phyloP scores from a whole-genome alignment of 129 eudicot genomes.

The Chrysanthemum seticuspe region DNA sequence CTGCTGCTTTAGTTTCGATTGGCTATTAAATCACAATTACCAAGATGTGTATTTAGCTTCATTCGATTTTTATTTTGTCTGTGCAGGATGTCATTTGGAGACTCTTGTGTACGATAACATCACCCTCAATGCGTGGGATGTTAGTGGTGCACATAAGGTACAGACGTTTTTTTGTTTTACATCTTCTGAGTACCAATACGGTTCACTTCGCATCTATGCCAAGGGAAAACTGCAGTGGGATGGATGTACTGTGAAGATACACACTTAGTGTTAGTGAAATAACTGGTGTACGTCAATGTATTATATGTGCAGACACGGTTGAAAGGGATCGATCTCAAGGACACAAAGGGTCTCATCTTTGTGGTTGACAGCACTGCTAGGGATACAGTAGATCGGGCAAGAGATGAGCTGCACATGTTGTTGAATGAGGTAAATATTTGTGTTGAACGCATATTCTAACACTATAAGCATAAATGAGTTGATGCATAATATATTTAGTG shows the following conservation, averaged over 20 bases:
- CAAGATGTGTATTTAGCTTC: not conserved
- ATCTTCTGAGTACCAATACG: not conserved
- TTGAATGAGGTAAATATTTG: constrained; percentile 73
- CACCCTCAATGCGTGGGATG: constrained; percentile 99
- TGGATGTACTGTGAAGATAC: not conserved
- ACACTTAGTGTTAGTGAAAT: not conserved
- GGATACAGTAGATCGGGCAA: constrained; percentile 95
- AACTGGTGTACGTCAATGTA: not conserved
- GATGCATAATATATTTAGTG: not conserved
- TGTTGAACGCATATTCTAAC: not conserved
- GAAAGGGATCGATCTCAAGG: constrained; percentile 96
- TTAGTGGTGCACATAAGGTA: constrained; percentile 98
- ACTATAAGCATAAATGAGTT: not conserved
- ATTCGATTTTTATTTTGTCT: constrained; percentile 8
- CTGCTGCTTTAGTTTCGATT: not conserved
- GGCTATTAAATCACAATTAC: not conserved
- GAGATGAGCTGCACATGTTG: constrained; percentile 95
- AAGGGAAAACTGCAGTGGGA: too few relatives aligned
- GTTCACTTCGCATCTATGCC: too few relatives aligned
- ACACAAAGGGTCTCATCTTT: constrained; percentile 96
- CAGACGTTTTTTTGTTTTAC: not conserved
- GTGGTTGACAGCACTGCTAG: constrained; percentile 99
- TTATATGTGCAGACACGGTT: constrained; percentile 74
- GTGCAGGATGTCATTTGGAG: constrained; percentile 82
- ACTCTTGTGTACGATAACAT: constrained; percentile 96